Evolutionary conservation across 1,139 yeast species (phyloP), one percentile per base, ranked within the genome.

Genomic region (Lodderomyces metapsilosis): DNA sequence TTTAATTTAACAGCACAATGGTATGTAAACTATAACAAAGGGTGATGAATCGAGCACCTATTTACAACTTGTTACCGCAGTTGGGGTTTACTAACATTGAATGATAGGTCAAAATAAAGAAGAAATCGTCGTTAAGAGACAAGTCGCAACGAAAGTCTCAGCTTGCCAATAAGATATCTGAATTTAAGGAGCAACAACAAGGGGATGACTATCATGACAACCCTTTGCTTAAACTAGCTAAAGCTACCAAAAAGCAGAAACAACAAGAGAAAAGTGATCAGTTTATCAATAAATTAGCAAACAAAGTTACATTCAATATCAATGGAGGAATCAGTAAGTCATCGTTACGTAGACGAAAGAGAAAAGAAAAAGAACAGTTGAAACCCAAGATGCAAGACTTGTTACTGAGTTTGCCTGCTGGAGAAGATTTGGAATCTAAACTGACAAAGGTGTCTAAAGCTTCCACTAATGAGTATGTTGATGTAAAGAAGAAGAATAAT

Each of bases 381-480:
- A 75, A 75, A 49, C 88, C 91, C 5, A 76, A 80, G 53, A 73
- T 85, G 77, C 69, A 74, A 42, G 92, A 84, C 48, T 63, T 84
- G 37, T 66, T 81, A 42, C 66, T 66, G 31, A 78, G 76, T 31
- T 65, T 85, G 43, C 76, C 75, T 2, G 43, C 52, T 9, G 46
- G 24, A 22, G 30, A 20, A 16, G 34, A 36, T 5, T 5, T 9
- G 18, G 9, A 20, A 12, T 9, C 39, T 33, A 18, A 38, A 20
- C 30, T 20, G 18, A 17, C 13, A 15, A 50, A 12, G 50, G 43
- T 34, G 23, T 8, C 22, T 4, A 30, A 3, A 32, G 13, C 11
- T 10, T 17, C 30, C n/a, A 17, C 34, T 50, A 37, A 35, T 11
- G 39, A 40, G 18, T 49, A 37, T 40, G 52, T 58, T 39, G 54